Evolutionary conservation across 2,329 filamentous ascomycete species (phyloP), one percentile per base, ranked within the genome.

Genomic region (Keithomyces neogunnii): DNA sequence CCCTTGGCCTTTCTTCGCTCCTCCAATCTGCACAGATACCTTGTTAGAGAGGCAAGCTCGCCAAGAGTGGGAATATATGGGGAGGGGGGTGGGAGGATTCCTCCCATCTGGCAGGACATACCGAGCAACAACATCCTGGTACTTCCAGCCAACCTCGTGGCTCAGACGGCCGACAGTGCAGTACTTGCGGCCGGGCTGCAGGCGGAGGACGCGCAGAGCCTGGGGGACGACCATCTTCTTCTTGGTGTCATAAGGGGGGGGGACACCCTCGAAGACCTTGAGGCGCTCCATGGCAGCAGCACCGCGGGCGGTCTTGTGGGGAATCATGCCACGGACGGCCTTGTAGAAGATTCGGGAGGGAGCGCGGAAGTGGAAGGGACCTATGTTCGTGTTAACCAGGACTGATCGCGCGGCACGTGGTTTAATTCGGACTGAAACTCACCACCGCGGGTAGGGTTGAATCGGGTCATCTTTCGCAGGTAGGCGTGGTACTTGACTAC

Each of bases 341-440:
- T 96, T 96, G 88, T 96, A 99, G 87, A 99, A 96, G 82, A 99
- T 96, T 78, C 95, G 88, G 69, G 91, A 95, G 60, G 93, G 93
- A 67, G 92, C 90, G 74, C 93, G 93, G 90, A 96, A 97, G 81
- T 99, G 93, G 90, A 97, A 99, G 76, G 93, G 93, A 81, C 92
- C 86, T 90, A 67, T 55, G 47, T 51, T 54, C 49, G 50, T 55
- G 58, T 66, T 59, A 61, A 65, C 33, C 30, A 28, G 65, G 63
- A 73, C 62, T 70, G 66, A 66, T 57, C 31, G 28, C 51, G 59
- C 53, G 40, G 47, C 40, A 52, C 10, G 33, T n/a, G 36, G 10
- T 28, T 30, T 40, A 30, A 26, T 48, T 45, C 49, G 53, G 39
- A 52, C 55, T 31, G 40, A 46, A 60, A 76, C 85, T 81, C 80